Base-by-base conservation (phyloP, 2,329 filamentous ascomycete species). In the Fusarium pseudograminearum region DNA sequence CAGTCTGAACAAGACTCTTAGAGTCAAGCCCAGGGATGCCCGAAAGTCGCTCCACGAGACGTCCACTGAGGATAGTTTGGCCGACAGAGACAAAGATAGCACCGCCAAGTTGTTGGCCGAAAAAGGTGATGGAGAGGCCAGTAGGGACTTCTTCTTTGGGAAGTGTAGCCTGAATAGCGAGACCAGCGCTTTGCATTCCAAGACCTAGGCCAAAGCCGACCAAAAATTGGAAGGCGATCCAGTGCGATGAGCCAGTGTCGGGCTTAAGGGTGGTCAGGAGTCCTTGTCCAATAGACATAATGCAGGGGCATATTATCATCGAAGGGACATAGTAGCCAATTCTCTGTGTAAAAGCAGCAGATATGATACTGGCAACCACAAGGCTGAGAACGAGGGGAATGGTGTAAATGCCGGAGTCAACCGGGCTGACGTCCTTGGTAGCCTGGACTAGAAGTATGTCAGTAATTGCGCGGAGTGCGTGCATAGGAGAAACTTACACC, bases 171-270 rank as follows among this genome's bases (percentile, higher is more conserved):
- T 89, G 87, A 7, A 86, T 82, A 4, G 87, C 87, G 22, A 90
- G 83, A 57, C 82, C 80, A 18, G 85, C 80, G 5, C 86, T 83
- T 72, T 90, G 87, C 80, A 91, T 86, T 8, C 85, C 85, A 26
- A 86, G 78, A 4, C 89, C 89, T 6, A 89, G 74, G 2, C 88
- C 88, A 50, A 88, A 84, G 20, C 89, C 89, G 9, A 84, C 80
- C 22, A 90, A 74, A 57, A 88, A 86, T 71, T 90, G 87, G 71
- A 82, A 90, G 15, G 81, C 86, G 57, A 89, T 87, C 88, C 88
- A 90, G 62, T 85, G 82, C 3, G 80, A 76, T 3, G 83, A 81
- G 4, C 78, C 77, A 16, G 85, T 85, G 51, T 76, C 68, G 3
- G 83, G 82, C 18, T 75, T 78, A 33, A 90, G 83, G 0, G 87